Evolutionary conservation across 176 grass and related monocot species (phyloP).

Genomic region (Oryza australiensis): DNA sequence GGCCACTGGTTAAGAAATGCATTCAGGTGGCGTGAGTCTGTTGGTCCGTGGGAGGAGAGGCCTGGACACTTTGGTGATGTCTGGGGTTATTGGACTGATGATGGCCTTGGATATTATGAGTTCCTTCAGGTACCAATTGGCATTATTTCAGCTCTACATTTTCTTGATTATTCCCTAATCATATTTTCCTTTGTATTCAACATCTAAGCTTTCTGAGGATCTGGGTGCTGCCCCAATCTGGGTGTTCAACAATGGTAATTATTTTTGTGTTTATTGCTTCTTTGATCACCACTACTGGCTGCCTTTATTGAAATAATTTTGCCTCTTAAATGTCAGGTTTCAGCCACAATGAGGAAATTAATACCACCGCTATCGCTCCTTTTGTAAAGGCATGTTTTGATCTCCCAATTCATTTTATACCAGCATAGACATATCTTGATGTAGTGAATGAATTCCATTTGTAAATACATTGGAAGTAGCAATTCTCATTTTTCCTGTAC

Average conservation of each 20-base stretch:
- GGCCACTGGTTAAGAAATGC: conserved; percentile 90
- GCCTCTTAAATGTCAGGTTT: conserved; percentile 54
- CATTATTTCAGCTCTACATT: conserved; percentile 8
- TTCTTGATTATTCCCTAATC: not conserved
- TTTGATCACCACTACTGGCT: not conserved
- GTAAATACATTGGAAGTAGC: not conserved
- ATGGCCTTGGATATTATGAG: conserved; percentile 92
- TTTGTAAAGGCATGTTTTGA: conserved; percentile 77
- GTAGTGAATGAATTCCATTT: not conserved
- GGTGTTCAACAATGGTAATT: conserved; percentile 94
- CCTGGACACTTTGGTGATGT: conserved; percentile 95
- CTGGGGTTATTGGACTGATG: conserved; percentile 98
- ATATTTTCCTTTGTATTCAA: conserved; percentile 14
- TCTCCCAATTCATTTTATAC: not conserved
- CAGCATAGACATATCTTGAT: not conserved
- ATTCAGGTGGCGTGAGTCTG: conserved; percentile 84
- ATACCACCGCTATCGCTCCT: conserved; percentile 43
- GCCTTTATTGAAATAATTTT: conserved; percentile 13
- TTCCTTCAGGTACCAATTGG: conserved; percentile 73
- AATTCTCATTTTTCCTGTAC: not conserved
- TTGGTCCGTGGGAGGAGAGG: conserved; percentile 96
- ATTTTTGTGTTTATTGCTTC: not conserved
- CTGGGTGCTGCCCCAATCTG: conserved; percentile 72
- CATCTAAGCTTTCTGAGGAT: conserved; percentile 80
- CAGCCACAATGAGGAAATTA: conserved; percentile 69